Evolutionary conservation across 805 yeast species (phyloP), one percentile per base, ranked within the genome.

Genomic region (Lipomyces anomalus): DNA sequence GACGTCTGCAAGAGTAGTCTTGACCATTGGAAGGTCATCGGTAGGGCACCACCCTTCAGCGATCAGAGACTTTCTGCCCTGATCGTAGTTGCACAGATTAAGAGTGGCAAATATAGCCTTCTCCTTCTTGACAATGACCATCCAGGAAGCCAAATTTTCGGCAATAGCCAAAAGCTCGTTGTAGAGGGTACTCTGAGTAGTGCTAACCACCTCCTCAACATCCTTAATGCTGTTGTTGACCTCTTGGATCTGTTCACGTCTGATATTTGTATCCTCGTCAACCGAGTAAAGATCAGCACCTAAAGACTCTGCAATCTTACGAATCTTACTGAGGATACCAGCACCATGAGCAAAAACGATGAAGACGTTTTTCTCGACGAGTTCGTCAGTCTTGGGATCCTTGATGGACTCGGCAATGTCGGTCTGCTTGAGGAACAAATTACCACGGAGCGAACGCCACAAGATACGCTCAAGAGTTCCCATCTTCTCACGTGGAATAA

Each of bases 11-110:
- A 92, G 68, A 1, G 89, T 75, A 33, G 72, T 67, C 52, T 80
- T 82, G 46, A 90, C 78, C n/a, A 67, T 56, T 4, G 73, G 72
- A 32, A 89, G 67, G 50, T 88, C 95, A 52, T 77, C 79, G 18
- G 80, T 73, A 33, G 99, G 97, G 18, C 86, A 71, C 99, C 99
- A 92, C 26, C 97, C 98, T 70, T 94, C 97, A 18, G 94, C 95
- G 39, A 90, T 77, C 50, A 92, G 71, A 30, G 95, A 84, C 63
- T 84, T 79, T 67, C 95, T 79, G n/a, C 82, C 70, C 53, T 78
- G 85, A 60, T 84, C 94, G 64, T 81, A 83, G 60, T 84, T 86
- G 64, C 87, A 79, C 58, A 76, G 71, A 66, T 87, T 87, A 70
- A 92, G 71, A 0, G 87, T 75, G 28, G 81, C 73, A 65, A 82